Evolutionary conservation across 1,284 basidiomycete genomes (phyloP), one percentile per base, ranked within the genome.

Genomic region (Malassezia sympodialis): DNA sequence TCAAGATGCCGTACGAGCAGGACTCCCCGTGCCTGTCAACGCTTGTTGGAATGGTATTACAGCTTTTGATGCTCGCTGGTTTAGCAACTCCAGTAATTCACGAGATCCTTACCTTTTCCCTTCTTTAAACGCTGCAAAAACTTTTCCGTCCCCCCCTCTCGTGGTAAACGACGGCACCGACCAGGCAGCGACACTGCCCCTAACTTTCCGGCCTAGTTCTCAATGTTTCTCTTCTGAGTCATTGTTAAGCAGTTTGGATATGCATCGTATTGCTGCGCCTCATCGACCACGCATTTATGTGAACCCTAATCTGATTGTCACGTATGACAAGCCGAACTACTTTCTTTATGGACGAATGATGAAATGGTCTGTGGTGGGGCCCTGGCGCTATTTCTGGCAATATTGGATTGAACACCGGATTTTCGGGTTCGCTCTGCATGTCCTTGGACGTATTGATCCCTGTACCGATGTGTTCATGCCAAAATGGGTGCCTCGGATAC

Each of bases 21-120:
- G 78, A 24, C 72, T 76, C 26, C 78, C 79, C 0, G 78, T 80
- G 15, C 77, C 78, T 11, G 81, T 82, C 4, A 79, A 80, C 47
- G 68, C 79, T 0, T 83, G 82, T 71, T 82, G 82, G 82, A 83
- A 83, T 67, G 82, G 82, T 24, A 80, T 81, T 52, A 77, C 79
- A 39, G 79, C 77, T 0, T 80, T 82, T 64, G 62, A 69, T 17
- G 77, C 81, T 0, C 78, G 77, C 41, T 79, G 80, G 27, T 68
- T 81, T 53, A 49, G 19, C 21, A 49, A 49, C 21, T 19, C 34
- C 4, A 49, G 34, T 2, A 46, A n/a, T 5, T 15, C 44, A n/a
- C 15, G 8, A 19, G 21, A 39, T 8, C 8, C 21, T 11, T 12
- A 19, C 6, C 12, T 17, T 15, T 2, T 17, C 14, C 46, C 46